Evolutionary conservation across 768 basidiomycete genomes (phyloP).

Genomic region (Chalciporus chontae): DNA sequence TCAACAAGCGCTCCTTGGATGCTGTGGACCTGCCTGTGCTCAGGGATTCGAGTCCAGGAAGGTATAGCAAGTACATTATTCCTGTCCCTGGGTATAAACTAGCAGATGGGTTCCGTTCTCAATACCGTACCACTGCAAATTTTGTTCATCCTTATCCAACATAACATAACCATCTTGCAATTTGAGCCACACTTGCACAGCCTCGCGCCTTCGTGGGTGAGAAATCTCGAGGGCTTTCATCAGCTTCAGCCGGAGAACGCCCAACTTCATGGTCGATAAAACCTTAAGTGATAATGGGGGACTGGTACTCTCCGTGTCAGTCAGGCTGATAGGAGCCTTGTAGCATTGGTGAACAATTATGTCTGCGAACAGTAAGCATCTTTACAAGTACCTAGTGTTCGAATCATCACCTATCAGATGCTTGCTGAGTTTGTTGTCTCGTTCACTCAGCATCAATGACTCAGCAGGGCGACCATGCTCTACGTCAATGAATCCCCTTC

Average conservation of each 20-base stretch:
- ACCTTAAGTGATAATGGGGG: conserved; percentile 42
- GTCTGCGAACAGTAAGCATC: conserved; percentile 17
- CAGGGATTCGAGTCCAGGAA: not conserved
- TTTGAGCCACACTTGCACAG: conserved; percentile 51
- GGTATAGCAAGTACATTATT: conserved; percentile 1
- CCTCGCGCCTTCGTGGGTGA: conserved; percentile 24
- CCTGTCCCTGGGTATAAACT: conserved; percentile 21
- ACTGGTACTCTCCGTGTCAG: conserved; percentile 14
- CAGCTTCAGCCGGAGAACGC: conserved; percentile 60
- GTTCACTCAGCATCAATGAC: conserved; percentile 22
- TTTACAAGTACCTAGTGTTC: not conserved
- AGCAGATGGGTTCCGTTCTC: conserved; percentile 46
- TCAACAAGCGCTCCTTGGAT: conserved; percentile 6
- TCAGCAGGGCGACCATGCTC: conserved; percentile 57
- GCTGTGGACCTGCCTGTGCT: conserved; percentile 13
- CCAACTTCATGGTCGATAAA: conserved; percentile 66
- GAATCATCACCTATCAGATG: conserved; percentile 54
- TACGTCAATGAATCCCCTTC: conserved; percentile 23
- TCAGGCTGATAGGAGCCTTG: conserved; percentile 20
- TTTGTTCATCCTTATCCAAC: conserved; percentile 49
- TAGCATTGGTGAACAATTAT: conserved; percentile 29
- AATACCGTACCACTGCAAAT: conserved; percentile 70
- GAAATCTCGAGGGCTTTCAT: conserved; percentile 44
- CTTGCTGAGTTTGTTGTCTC: conserved; percentile 52
- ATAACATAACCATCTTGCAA: conserved; percentile 50